A percentile compares a stretch with the other conserved stretches of the same genome.
Conservation (phyloP, 2,329 filamentous ascomycete genomes). For the Xylariales sp. region DNA sequence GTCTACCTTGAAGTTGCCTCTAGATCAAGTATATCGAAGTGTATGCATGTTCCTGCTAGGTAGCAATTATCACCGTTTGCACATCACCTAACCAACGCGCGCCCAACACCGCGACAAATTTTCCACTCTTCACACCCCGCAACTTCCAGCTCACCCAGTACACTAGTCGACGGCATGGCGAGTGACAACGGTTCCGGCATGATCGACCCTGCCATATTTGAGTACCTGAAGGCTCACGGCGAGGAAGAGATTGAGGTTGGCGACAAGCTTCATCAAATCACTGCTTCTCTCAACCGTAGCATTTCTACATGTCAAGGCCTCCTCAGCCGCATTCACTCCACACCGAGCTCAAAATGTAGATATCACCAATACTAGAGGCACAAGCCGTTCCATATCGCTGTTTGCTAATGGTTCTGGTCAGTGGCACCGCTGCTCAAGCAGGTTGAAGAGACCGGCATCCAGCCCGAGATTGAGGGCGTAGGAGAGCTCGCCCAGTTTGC, state of each 20-base stretch:
- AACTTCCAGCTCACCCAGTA: constrained; percentile 9
- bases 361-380: constrained; percentile 24
- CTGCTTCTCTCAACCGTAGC: constrained; percentile 85
- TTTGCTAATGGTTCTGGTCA: constrained; percentile 50
- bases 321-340: constrained; percentile 90
- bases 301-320: constrained; percentile 83
- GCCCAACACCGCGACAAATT: constrained; percentile 9
- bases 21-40: background rate
- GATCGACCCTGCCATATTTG: constrained; percentile 87
- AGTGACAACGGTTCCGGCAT: constrained; percentile 55
- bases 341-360: constrained; percentile 70
- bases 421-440: constrained; percentile 76
- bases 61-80: background rate
- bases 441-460: constrained; percentile 75
- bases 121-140: constrained; percentile 15
- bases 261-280: constrained; percentile 84
- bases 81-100: background rate
- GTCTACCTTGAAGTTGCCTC: too few species aligned
- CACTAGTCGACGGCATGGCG: constrained; percentile 42
- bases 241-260: constrained; percentile 86
- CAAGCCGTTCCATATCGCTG: background rate
- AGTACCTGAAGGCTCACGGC: constrained; percentile 86
- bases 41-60: background rate
- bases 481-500: constrained; percentile 77
- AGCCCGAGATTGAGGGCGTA: constrained; percentile 77